Conservation (phyloP, 2,329 filamentous ascomycete genomes). For the Microdochium nivale region DNA sequence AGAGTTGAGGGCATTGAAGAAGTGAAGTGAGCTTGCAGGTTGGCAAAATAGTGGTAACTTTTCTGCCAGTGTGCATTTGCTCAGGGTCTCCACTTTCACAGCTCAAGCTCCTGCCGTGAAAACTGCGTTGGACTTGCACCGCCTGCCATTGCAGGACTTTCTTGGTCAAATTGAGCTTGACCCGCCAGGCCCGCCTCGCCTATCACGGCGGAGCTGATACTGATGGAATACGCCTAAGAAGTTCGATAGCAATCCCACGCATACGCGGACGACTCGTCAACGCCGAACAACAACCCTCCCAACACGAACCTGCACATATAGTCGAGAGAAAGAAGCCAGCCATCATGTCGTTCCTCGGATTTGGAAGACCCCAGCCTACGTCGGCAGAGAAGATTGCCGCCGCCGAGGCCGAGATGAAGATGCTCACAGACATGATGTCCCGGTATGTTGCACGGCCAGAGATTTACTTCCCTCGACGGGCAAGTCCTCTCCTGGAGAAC, state of each 20-base stretch:
- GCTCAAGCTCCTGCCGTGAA: background rate
- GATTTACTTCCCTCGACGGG: background rate
- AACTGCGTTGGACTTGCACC: constrained; percentile 5
- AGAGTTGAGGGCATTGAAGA: no score
- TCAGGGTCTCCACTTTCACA: background rate
- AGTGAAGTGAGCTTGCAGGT: no score
- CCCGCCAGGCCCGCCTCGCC: background rate
- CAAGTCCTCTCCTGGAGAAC: background rate
- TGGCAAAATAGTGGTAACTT: background rate
- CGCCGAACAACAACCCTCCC: background rate
- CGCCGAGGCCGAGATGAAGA: constrained; percentile 94
- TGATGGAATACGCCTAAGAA: background rate
- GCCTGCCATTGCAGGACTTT: constrained; percentile 11
- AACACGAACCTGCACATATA: background rate
- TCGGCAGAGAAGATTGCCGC: constrained; percentile 96
- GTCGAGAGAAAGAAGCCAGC: background rate
- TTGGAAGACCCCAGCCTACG: constrained; percentile 71
- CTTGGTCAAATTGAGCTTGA: background rate
- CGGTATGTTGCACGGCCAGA: constrained; percentile 50
- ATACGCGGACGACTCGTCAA: constrained; percentile 3
- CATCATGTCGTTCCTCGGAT: constrained; percentile 66
- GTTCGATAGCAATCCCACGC: background rate
- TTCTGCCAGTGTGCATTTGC: background rate
- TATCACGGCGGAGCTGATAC: no score
- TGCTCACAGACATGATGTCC: constrained; percentile 97